Evolutionary conservation across 129 eudicot species (phyloP), one percentile per base, ranked within the genome.

Genomic region (Logfia minima): DNA sequence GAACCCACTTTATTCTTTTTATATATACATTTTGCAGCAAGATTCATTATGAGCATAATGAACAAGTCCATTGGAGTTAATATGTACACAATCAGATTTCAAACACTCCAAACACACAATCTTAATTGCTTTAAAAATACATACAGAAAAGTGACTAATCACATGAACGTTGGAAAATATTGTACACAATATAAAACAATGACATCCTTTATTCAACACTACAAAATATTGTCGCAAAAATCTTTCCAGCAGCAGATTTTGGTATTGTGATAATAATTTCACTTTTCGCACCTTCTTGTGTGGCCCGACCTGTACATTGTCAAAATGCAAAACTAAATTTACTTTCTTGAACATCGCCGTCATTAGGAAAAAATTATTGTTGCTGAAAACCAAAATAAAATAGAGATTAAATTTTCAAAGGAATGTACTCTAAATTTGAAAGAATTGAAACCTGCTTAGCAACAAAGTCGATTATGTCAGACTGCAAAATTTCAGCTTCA

Each of bases 251-350:
- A 9, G 93, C 80, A 19, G 93, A 85, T 74, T 89, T 88, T n/a
- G 98, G 96, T 84, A 92, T 86, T 10, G 91, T 76, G 21, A 34
- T 29, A 9, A 77, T 74, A 66, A 92, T 67, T 78, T 81, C 29
- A 90, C 88, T 74, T 83, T 88, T 53, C 91, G 83, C 24, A 92
- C 91, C 75, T 88, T 92, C 86, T 92, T 92, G 88, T 87, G 82
- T 5, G 98, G 93, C 8, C 93, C 87, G 55, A 92, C 98, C 96
- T 28, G 68, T 28, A 26, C 1, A 62, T 62, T 28, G 16, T 11
- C 2, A 24, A 24, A 63, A 28, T 19, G 13, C 26, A 58, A 58
- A 2, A 58, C 3, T 8, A 6, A 22, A 6, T 19, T 21, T 19
- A 56, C 26, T 6, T 9, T 41, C 45, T 39, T 39, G 13, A 7